phyloP scores from a whole-genome alignment of 148 eudicot genomes.

The Amaranthus cruentus region DNA sequence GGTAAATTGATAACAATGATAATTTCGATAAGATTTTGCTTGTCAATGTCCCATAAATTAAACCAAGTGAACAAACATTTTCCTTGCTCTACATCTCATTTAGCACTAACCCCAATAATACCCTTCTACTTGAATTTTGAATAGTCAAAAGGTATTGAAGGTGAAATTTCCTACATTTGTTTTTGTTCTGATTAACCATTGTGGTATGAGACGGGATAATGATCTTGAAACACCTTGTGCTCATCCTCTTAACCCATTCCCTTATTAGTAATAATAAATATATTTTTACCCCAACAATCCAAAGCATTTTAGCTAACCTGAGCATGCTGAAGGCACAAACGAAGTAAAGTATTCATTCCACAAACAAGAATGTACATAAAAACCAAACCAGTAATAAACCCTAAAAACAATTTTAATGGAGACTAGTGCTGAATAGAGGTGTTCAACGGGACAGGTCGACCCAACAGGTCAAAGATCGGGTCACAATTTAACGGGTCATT shows the following conservation, averaged over 20 bases:
- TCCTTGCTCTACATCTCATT: neutral
- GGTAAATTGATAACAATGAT: neutral
- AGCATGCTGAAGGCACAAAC: neutral
- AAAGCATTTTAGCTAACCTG: neutral
- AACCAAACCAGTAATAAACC: neutral
- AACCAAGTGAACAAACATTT: neutral
- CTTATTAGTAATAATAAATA: neutral
- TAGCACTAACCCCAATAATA: neutral
- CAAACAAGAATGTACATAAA: neutral
- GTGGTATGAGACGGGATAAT: neutral
- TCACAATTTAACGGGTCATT: too few relatives aligned
- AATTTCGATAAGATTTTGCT: neutral
- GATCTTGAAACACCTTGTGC: neutral
- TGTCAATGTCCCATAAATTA: neutral
- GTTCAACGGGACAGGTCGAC: too few relatives aligned
- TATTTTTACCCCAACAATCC: neutral
- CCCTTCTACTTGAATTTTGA: neutral
- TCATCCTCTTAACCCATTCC: neutral
- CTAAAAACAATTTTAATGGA: neutral
- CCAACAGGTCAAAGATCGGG: too few relatives aligned
- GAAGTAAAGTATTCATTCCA: neutral
- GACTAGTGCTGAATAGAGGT: neutral
- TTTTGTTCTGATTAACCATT: neutral
- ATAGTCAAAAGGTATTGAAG: neutral
- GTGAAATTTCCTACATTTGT: neutral